These are phyloP conservation scores for Cerioporus squamosus DNA, from an alignment of 1,284 basidiomycete genomes.

Conservation along the genomic window DNA sequence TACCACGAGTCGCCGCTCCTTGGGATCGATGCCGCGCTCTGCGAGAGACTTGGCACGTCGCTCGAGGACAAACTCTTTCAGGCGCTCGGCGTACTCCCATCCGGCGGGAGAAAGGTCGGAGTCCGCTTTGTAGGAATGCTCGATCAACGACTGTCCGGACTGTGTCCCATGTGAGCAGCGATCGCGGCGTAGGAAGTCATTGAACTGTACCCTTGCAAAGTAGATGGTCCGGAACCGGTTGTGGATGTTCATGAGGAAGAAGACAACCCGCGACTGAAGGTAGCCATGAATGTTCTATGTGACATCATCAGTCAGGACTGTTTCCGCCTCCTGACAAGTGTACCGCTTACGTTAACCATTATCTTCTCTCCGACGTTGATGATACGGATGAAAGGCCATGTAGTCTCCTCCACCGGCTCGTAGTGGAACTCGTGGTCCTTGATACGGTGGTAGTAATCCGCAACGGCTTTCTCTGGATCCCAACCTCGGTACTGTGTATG, in stretches of 20 bases:
- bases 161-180: conserved; percentile 29
- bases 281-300: conserved; percentile 88
- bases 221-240: conserved; percentile 90
- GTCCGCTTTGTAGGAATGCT: conserved; percentile 99
- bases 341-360: conserved; percentile 76
- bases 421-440: conserved; percentile 87
- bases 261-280: conserved; percentile 88
- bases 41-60: conserved; percentile 72
- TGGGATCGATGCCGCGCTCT: conserved; percentile 65
- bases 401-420: conserved; percentile 84
- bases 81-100: conserved; percentile 90
- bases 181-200: neutral
- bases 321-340: neutral
- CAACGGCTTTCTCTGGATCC: conserved; percentile 90
- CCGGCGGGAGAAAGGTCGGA: conserved; percentile 95
- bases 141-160: conserved; percentile 95
- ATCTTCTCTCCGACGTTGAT: conserved; percentile 96
- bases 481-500: conserved; percentile 81
- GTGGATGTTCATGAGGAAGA: conserved; percentile 99
- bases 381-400: conserved; percentile 95
- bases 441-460: conserved; percentile 93
- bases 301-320: conserved; percentile 3
- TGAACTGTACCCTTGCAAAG: conserved; percentile 79
- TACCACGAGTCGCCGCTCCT: conserved; percentile 77
- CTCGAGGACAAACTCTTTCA: conserved; percentile 86